Evolutionary conservation across 2,329 filamentous ascomycete species (phyloP).

Genomic region (Shiraia sp.): DNA sequence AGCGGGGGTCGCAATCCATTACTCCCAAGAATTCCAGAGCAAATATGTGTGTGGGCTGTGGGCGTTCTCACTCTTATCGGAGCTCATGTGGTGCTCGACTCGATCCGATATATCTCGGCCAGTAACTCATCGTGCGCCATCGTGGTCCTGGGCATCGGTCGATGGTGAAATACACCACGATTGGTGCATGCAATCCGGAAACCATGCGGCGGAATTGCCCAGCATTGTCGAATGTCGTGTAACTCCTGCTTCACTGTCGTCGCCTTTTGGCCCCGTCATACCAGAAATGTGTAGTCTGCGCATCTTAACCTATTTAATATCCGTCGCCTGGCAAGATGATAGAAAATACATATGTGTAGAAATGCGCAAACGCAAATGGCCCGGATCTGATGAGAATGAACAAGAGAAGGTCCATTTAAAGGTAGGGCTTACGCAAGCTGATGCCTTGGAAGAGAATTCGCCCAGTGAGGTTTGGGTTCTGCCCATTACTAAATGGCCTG

Average conservation of each 20-base stretch:
- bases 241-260: conserved; percentile 3
- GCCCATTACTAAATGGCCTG: conserved; percentile 1
- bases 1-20: conserved; percentile 9
- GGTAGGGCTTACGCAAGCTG: neutral
- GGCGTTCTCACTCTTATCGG: conserved; percentile 3
- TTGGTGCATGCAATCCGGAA: conserved; percentile 3
- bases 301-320: conserved; percentile 7
- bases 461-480: conserved; percentile 4
- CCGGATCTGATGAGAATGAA: too few relatives aligned
- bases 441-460: conserved; percentile 1
- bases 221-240: conserved; percentile 4
- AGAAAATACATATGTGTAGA: conserved; percentile 1
- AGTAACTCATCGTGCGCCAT: conserved; percentile 10
- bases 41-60: conserved; percentile 17
- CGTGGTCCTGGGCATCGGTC: conserved; percentile 18
- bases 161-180: conserved; percentile 11
- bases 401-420: too few relatives aligned
- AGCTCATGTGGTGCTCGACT: conserved; percentile 17
- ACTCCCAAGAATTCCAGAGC: conserved; percentile 4
- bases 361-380: too few relatives aligned
- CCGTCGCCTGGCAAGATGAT: conserved; percentile 5
- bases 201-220: neutral
- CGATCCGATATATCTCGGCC: conserved; percentile 15
- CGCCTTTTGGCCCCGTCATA: conserved; percentile 13
- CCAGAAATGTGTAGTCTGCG: conserved; percentile 4